Conservation (phyloP, 176 grass and related monocot species). For the Aegilops tauschii region DNA sequence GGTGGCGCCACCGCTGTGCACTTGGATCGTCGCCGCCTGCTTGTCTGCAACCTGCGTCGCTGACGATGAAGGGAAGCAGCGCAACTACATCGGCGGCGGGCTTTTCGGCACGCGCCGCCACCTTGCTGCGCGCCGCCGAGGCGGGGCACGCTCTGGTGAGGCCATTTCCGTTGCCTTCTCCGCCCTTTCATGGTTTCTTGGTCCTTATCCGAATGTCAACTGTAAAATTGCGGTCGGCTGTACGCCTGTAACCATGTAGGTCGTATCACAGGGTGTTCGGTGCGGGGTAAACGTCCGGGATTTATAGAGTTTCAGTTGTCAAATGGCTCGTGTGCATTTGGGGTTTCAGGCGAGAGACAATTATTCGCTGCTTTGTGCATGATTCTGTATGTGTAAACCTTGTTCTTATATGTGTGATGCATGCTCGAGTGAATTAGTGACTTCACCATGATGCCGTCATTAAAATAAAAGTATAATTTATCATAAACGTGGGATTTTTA, state of each 20-base stretch:
- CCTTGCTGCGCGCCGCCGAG: slow-evolving; percentile 27
- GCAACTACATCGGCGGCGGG: slow-evolving; percentile 15
- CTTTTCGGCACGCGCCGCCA: slow-evolving; percentile 38
- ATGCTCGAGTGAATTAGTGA: background rate
- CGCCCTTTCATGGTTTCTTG: background rate
- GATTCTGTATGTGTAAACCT: slow-evolving; percentile 6
- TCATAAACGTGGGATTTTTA: background rate
- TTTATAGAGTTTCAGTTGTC: slow-evolving; percentile 25
- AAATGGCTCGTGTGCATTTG: slow-evolving; percentile 30
- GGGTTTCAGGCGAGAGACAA: slow-evolving; percentile 28
- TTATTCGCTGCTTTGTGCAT: slow-evolving; percentile 34
- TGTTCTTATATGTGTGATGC: slow-evolving; percentile 11
- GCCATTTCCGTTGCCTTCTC: slow-evolving; percentile 21
- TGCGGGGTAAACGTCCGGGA: slow-evolving; percentile 26
- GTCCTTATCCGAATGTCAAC: slow-evolving; percentile 29
- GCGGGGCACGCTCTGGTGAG: slow-evolving; percentile 44
- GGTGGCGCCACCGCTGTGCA: slow-evolving; percentile 74
- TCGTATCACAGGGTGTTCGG: slow-evolving; percentile 20
- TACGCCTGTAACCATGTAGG: slow-evolving; percentile 2
- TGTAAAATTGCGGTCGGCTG: slow-evolving; percentile 9
- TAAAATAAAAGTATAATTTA: background rate
- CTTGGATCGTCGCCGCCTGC: slow-evolving; percentile 77
- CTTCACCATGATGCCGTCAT: background rate
- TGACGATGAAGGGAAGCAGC: slow-evolving; percentile 30
- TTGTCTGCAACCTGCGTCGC: slow-evolving; percentile 61